A percentile compares a stretch with the other conserved stretches of the same genome.
phyloP scores from a whole-genome alignment of 1,139 yeast genomes.

The Kodamaea anthophila region DNA sequence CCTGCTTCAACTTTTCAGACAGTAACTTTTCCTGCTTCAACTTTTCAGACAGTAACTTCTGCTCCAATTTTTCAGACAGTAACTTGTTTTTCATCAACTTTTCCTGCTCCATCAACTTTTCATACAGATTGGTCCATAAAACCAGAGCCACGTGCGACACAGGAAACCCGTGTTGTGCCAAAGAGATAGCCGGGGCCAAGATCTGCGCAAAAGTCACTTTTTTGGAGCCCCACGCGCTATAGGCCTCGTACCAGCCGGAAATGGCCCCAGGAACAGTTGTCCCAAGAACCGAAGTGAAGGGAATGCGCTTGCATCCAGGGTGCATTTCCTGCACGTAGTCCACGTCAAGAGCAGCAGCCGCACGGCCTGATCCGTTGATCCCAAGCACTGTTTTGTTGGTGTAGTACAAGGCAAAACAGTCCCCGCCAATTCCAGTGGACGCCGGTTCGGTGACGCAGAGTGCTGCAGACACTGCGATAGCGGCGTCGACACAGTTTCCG shows the following conservation, averaged over 20 bases:
- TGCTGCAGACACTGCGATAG: conserved; percentile 75
- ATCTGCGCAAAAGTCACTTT: conserved; percentile 54
- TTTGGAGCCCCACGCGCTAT: conserved; percentile 68
- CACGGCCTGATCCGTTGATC: conserved; percentile 71
- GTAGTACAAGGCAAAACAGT: conserved; percentile 64
- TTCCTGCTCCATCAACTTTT: conserved; percentile 21
- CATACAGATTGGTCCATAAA: conserved; percentile 42
- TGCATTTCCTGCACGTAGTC: conserved; percentile 43
- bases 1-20: no score
- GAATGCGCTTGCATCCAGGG: conserved; percentile 40
- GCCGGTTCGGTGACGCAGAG: conserved; percentile 68
- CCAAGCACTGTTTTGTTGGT: conserved; percentile 44
- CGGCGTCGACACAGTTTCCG: conserved; percentile 79
- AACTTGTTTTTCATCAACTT: no score
- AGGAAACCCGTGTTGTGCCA: conserved; percentile 65
- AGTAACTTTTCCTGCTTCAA: no score
- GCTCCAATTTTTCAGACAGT: no score
- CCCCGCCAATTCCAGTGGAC: conserved; percentile 82
- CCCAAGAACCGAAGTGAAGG: conserved; percentile 46
- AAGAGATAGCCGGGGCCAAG: conserved; percentile 62
- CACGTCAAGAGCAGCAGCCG: conserved; percentile 48
- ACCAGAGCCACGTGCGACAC: conserved; percentile 54
- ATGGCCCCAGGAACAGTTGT: conserved; percentile 75
- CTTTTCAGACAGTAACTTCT: no score
- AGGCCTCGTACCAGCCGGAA: conserved; percentile 71